Percentiles rank a stretch among this genome's conserved stretches.
phyloP scores from a whole-genome alignment of 1,284 basidiomycete genomes.

The Tylopilus sp. region DNA sequence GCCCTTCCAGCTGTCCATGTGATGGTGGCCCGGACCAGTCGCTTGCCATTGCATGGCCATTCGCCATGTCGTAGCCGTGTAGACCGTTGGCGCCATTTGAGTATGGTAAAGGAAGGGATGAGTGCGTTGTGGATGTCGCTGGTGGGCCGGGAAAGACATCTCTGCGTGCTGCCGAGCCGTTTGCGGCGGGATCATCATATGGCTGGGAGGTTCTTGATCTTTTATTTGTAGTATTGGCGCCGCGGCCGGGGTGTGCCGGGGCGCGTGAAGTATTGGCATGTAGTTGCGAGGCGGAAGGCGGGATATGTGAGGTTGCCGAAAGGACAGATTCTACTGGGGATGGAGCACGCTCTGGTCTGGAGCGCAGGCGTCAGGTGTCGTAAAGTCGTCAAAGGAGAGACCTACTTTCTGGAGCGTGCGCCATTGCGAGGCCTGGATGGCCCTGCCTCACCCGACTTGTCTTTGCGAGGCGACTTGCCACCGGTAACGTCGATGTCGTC shows the following conservation, averaged over 20 bases:
- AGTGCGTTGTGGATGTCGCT: constrained; percentile 38
- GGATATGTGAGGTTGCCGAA: constrained; percentile 59
- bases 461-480: constrained; percentile 43
- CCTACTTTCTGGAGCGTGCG: constrained; percentile 57
- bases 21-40: constrained; percentile 34
- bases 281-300: constrained; percentile 30
- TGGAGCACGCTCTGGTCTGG: constrained; percentile 54
- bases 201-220: constrained; percentile 34
- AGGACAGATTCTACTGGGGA: constrained; percentile 72
- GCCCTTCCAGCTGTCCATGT: constrained; percentile 63
- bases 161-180: constrained; percentile 27
- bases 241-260: constrained; percentile 34
- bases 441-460: constrained; percentile 39
- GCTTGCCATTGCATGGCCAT: constrained; percentile 20
- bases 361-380: constrained; percentile 8
- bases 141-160: constrained; percentile 38
- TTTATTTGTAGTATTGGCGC: constrained; percentile 34
- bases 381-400: constrained; percentile 15
- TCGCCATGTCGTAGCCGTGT: constrained; percentile 36
- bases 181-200: constrained; percentile 28
- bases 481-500: constrained; percentile 52
- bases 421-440: constrained; percentile 46
- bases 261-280: constrained; percentile 30
- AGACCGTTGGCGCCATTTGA: constrained; percentile 31
- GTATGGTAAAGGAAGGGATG: constrained; percentile 42